A percentile compares a stretch with the other conserved stretches of the same genome.
These are phyloP conservation scores for Syzygium aromaticum DNA, from an alignment of 345 rosid species.

Conservation along the genomic window DNA sequence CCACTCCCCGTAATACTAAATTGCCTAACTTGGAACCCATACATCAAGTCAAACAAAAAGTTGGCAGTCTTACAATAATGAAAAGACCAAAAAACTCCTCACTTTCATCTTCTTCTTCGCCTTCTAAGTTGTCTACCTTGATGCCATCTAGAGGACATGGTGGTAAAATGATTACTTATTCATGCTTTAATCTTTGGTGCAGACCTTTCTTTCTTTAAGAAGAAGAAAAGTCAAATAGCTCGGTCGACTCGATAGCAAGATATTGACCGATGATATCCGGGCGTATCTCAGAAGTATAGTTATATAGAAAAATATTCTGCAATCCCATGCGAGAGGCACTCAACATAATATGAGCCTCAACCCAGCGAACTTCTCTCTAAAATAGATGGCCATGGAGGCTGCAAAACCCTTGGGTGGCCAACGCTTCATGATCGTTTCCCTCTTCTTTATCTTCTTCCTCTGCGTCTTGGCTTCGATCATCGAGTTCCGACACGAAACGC, in stretches of 20 bases:
- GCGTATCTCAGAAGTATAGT: neutral
- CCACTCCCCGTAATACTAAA: neutral
- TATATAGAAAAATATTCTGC: neutral
- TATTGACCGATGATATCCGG: neutral
- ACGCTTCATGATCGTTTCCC: constrained; percentile 40
- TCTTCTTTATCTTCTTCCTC: constrained; percentile 52
- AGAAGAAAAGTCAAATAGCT: neutral
- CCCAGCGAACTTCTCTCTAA: constrained; percentile 12
- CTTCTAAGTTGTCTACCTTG: neutral
- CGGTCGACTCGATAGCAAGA: neutral
- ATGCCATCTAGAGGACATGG: neutral
- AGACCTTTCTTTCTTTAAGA: neutral
- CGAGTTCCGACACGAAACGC: constrained; percentile 36
- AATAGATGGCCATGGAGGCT: neutral
- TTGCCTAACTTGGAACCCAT: neutral
- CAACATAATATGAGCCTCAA: neutral
- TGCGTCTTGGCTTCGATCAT: constrained; percentile 53
- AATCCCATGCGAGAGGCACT: neutral
- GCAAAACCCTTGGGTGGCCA: constrained; percentile 8
- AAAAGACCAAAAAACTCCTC: neutral
- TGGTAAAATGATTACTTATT: neutral
- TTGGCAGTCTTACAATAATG: neutral
- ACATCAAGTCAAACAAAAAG: neutral
- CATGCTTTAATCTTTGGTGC: neutral
- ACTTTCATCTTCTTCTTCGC: neutral